Evolutionary conservation across 768 basidiomycete genomes (phyloP).

Genomic region (Auricularia sp.): DNA sequence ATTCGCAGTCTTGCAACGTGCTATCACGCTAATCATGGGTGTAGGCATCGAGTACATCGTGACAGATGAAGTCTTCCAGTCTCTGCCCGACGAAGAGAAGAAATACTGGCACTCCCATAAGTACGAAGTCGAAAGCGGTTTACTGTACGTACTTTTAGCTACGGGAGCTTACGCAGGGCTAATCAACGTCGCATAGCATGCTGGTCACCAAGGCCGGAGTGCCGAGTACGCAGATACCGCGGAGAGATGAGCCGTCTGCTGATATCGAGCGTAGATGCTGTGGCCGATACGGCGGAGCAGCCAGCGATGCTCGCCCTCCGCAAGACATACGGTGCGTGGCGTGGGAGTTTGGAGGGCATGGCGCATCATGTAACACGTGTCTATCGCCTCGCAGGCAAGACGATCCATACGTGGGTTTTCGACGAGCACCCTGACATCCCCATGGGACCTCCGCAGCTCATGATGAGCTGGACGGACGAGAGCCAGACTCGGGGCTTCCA

Average conservation of each 20-base stretch:
- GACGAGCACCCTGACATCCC: conserved; percentile 32
- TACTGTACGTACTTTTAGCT: neutral
- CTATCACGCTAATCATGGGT: conserved; percentile 29
- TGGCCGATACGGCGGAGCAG: conserved; percentile 28
- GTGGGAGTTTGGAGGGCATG: neutral
- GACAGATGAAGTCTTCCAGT: conserved; percentile 28
- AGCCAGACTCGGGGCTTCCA: conserved; percentile 15
- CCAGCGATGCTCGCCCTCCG: conserved; percentile 35
- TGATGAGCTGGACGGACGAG: conserved; percentile 35
- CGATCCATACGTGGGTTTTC: neutral
- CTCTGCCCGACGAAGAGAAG: conserved; percentile 35
- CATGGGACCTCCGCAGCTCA: conserved; percentile 35
- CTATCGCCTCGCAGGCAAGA: neutral
- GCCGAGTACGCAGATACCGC: neutral
- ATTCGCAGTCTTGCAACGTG: neutral
- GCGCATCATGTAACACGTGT: neutral
- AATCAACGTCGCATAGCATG: neutral
- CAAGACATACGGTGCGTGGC: conserved; percentile 34
- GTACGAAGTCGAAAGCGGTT: conserved; percentile 24
- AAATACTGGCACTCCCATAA: conserved; percentile 47
- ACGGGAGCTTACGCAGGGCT: neutral
- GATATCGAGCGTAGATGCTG: conserved; percentile 9
- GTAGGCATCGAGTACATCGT: conserved; percentile 48
- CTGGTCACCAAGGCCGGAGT: neutral
- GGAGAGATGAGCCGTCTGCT: neutral